Percentiles rank a stretch among this genome's conserved stretches.
Conservation (phyloP, 2,329 filamentous ascomycete species). For the Exophiala viscosa region DNA sequence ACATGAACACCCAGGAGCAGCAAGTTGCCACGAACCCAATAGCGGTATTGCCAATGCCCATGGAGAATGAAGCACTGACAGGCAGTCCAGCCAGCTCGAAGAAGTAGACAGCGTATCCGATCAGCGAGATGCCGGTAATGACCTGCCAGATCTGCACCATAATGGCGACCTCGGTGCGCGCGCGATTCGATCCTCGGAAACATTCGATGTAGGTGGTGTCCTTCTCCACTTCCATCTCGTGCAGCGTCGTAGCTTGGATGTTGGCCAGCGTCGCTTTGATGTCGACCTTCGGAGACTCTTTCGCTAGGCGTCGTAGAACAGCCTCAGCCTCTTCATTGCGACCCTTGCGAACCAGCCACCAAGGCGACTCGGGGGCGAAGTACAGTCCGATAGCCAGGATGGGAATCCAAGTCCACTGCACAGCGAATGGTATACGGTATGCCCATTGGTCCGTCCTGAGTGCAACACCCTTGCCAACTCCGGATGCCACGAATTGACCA, state of each 20-base stretch:
- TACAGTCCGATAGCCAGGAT: conserved; percentile 42
- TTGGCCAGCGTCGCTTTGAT: conserved; percentile 33
- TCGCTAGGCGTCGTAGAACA: conserved; percentile 42
- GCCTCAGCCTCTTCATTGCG: conserved; percentile 39
- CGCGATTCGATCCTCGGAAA: conserved; percentile 74
- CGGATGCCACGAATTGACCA: conserved; percentile 32
- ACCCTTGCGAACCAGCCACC: conserved; percentile 38
- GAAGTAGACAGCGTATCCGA: conserved; percentile 62
- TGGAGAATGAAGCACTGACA: conserved; percentile 33
- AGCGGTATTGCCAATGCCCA: conserved; percentile 49
- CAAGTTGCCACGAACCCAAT: conserved; percentile 47
- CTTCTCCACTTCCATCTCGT: conserved; percentile 47
- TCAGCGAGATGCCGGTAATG: conserved; percentile 29
- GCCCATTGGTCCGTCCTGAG: conserved; percentile 33
- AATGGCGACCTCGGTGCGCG: conserved; percentile 70
- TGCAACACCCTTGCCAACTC: conserved; percentile 33
- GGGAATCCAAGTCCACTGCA: conserved; percentile 51
- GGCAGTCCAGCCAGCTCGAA: conserved; percentile 39
- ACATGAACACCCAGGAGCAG: conserved; percentile 63
- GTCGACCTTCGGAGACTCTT: conserved; percentile 31
- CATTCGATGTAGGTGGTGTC: conserved; percentile 67
- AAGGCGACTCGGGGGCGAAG: conserved; percentile 39
- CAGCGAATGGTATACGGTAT: conserved; percentile 36
- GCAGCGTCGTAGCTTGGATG: conserved; percentile 37
- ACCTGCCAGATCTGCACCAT: conserved; percentile 65